phyloP scores from a whole-genome alignment of 345 rosid genomes.

The Gossypium turneri region DNA sequence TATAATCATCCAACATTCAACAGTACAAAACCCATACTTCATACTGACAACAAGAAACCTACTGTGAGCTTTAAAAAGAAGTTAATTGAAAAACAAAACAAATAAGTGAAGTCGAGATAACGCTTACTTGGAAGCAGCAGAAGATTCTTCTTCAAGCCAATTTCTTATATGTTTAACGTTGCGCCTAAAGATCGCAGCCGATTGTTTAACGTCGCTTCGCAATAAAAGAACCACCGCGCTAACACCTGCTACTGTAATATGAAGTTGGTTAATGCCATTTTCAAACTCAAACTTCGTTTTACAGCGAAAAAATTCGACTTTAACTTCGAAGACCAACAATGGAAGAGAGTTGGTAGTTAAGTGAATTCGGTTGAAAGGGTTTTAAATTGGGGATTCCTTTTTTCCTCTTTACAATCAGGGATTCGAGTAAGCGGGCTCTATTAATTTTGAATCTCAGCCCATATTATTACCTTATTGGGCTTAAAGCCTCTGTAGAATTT shows the following conservation, averaged over 20 bases:
- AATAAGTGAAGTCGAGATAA: neutral
- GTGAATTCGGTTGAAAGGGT: neutral
- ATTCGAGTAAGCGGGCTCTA: neutral
- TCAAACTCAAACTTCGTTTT: neutral
- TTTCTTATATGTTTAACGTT: slow-evolving; percentile 83
- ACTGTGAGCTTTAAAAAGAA: neutral
- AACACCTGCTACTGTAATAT: slow-evolving; percentile 92
- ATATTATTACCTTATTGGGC: neutral
- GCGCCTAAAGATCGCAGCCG: slow-evolving; percentile 71
- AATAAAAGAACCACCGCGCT: slow-evolving; percentile 78
- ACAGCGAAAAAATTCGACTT: neutral
- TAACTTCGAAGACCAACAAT: neutral
- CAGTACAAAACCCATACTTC: slow-evolving; percentile 13
- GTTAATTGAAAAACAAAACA: neutral
- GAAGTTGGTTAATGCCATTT: slow-evolving; percentile 86
- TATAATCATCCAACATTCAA: neutral
- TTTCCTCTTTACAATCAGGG: neutral
- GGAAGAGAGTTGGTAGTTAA: neutral
- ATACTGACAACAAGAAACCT: slow-evolving; percentile 10
- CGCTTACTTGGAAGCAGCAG: slow-evolving; percentile 67
- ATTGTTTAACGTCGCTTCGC: slow-evolving; percentile 88
- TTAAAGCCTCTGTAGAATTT: neutral
- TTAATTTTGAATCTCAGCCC: neutral
- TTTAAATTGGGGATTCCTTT: neutral
- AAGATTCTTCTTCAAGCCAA: slow-evolving; percentile 94